Conservation (phyloP, 2,329 filamentous ascomycete genomes). For the Aureobasidium sp. region DNA sequence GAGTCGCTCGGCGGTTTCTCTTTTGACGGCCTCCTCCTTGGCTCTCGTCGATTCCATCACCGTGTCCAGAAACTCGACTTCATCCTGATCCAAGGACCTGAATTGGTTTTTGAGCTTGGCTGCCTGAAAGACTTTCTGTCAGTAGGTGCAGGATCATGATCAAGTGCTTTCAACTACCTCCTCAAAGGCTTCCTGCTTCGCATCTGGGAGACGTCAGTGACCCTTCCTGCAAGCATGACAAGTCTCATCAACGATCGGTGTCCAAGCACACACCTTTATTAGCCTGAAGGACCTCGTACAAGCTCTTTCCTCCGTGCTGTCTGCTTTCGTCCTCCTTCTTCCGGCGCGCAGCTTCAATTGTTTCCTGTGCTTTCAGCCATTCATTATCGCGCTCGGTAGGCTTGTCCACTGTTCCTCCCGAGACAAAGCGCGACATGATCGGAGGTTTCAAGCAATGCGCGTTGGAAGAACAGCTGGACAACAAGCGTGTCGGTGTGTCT, state of each 20-base stretch:
- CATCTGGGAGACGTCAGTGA: slow-evolving; percentile 42
- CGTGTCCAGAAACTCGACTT: slow-evolving; percentile 62
- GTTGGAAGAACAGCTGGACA: neutral
- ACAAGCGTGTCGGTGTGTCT: neutral
- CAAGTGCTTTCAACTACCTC: slow-evolving; percentile 41
- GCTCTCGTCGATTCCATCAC: slow-evolving; percentile 48
- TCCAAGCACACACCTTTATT: slow-evolving; percentile 56
- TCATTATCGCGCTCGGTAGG: slow-evolving; percentile 42
- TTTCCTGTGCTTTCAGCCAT: slow-evolving; percentile 56
- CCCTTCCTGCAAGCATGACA: neutral
- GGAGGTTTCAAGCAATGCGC: neutral
- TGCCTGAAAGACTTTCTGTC: slow-evolving; percentile 24
- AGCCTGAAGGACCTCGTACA: slow-evolving; percentile 69
- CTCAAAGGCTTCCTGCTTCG: slow-evolving; percentile 75
- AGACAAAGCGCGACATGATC: slow-evolving; percentile 43
- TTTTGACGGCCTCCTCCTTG: slow-evolving; percentile 48
- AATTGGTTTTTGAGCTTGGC: slow-evolving; percentile 67
- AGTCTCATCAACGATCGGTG: slow-evolving; percentile 2
- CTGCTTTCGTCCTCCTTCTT: slow-evolving; percentile 44
- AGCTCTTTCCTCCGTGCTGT: slow-evolving; percentile 47
- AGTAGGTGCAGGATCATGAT: neutral
- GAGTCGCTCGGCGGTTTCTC: slow-evolving; percentile 50
- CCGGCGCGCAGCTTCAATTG: slow-evolving; percentile 52
- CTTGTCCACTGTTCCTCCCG: slow-evolving; percentile 40
- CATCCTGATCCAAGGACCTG: slow-evolving; percentile 66